Base-by-base conservation (phyloP, 179 eudicot genomes). In the Camellia oleifera region DNA sequence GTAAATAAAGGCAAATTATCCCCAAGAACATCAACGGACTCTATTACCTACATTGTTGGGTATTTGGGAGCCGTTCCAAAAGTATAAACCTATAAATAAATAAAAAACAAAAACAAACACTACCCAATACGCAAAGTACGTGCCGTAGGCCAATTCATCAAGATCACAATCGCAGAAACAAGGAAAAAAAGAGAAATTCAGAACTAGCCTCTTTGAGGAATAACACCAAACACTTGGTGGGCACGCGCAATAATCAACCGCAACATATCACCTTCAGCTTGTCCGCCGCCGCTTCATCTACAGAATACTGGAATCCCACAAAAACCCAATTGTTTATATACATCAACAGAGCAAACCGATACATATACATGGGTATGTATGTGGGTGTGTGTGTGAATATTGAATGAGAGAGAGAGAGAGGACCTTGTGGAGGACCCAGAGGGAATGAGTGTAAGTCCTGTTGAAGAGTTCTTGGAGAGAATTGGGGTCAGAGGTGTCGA, bases 381-480 rank as follows among this genome's bases (percentile, higher is more conserved):
- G 26, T 23, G 26, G 26, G 17, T 0, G 17, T 14, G 26, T 13
- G 40, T 0, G 23, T 45, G 11, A 2, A 1, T 4, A 11, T 5
- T 18, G 0, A 4, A 0, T 3, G 45, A 12, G 18, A 42, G 17
- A 68, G 57, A 48, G 54, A 73, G 4, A 40, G 71, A 63, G 18
- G 6, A 90, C 96, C 91, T 93, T 93, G 68, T 86, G 86, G 74
- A 95, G 97, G 78, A 95, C 88, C 98, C 98, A 93, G 57, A 95
- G 82, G 75, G 97, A 84, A 75, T 95, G 98, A 4, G 75, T 85
- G 69, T 90, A 93, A 81, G 97, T 90, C n/a, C 97, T 90, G 13
- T 74, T 70, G 74, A 95, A 88, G 69, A 93, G 97, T 45, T 93
- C 96, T 15, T 81, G 72, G 40, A 94, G 74, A 65, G 92, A 82